A percentile compares a stretch with the other conserved stretches of the same genome.
Evolutionary conservation across 257 asterid species (phyloP).

Genomic region (Ligustrum vulgare): DNA sequence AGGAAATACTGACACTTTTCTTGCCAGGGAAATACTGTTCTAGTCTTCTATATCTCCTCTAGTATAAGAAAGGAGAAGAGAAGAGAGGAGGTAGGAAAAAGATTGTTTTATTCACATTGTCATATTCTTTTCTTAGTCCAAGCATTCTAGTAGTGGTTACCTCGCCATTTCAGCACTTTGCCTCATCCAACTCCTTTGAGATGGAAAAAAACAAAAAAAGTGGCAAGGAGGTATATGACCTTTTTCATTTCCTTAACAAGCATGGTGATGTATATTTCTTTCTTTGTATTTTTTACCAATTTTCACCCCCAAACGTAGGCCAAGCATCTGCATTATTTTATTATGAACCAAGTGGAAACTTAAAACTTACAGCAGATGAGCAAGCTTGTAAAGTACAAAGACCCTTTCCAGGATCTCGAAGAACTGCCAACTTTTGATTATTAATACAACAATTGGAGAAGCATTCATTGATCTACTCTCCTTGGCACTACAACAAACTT

Average conservation of each 20-base stretch:
- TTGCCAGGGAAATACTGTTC: neutral
- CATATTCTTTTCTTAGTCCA: constrained; percentile 4
- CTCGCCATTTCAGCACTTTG: neutral
- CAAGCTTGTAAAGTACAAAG: constrained; percentile 49
- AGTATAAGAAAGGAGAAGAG: neutral
- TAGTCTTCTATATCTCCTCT: neutral
- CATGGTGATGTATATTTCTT: constrained; percentile 4
- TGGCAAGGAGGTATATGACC: neutral
- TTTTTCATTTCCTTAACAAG: constrained; percentile 21
- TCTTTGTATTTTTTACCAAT: neutral
- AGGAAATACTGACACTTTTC: neutral
- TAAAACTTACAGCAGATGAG: constrained; percentile 61
- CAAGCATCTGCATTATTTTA: constrained; percentile 14
- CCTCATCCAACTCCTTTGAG: constrained; percentile 3
- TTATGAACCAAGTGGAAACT: constrained; percentile 31
- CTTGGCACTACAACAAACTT: constrained; percentile 29
- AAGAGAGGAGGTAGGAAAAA: neutral
- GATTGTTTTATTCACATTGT: neutral
- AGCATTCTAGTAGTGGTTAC: neutral
- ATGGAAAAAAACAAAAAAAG: neutral
- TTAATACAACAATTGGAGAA: constrained; percentile 30
- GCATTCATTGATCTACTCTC: constrained; percentile 34
- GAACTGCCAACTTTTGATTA: constrained; percentile 28
- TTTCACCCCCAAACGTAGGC: constrained; percentile 11
- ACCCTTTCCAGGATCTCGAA: constrained; percentile 38